Evolutionary conservation across 768 basidiomycete species (phyloP).

Genomic region (Termitomyces bulborhizus): DNA sequence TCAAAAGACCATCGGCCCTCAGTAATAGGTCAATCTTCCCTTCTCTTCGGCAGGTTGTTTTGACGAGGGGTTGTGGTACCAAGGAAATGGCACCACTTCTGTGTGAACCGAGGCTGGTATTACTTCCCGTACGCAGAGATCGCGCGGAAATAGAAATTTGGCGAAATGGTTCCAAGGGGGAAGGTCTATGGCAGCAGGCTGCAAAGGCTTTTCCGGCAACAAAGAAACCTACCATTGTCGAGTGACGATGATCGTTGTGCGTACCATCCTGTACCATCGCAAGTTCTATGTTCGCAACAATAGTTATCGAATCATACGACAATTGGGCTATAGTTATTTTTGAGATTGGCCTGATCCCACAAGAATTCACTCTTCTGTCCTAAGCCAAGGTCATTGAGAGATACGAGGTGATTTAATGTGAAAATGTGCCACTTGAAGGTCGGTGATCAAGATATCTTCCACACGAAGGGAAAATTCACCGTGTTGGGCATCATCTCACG

Average conservation of each 20-base stretch:
- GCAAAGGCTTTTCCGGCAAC: slow-evolving; percentile 9
- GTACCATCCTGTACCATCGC: not conserved
- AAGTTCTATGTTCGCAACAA: not conserved
- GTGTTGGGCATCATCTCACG: not conserved
- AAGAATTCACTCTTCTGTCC: no score
- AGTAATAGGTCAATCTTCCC: slow-evolving; percentile 19
- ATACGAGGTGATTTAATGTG: no score
- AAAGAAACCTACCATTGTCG: slow-evolving; percentile 12
- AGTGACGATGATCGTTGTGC: not conserved
- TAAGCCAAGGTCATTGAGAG: no score
- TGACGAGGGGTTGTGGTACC: slow-evolving; percentile 22
- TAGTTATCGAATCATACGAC: not conserved
- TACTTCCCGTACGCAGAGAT: slow-evolving; percentile 22
- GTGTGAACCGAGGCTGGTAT: slow-evolving; percentile 16
- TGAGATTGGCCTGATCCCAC: no score
- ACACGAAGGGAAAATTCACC: not conserved
- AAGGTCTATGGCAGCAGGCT: slow-evolving; percentile 26
- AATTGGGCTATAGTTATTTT: no score
- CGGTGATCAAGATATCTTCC: not conserved
- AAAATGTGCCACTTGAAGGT: no score
- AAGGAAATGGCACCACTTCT: slow-evolving; percentile 17
- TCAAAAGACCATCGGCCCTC: slow-evolving; percentile 16
- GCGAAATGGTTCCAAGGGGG: slow-evolving; percentile 24
- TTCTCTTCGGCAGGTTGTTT: slow-evolving; percentile 22
- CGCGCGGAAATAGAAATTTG: slow-evolving; percentile 30